Percentiles rank a stretch among this genome's conserved stretches.
Evolutionary conservation across 176 grass and related monocot species (phyloP).

Genomic region (Oryza rufipogon): DNA sequence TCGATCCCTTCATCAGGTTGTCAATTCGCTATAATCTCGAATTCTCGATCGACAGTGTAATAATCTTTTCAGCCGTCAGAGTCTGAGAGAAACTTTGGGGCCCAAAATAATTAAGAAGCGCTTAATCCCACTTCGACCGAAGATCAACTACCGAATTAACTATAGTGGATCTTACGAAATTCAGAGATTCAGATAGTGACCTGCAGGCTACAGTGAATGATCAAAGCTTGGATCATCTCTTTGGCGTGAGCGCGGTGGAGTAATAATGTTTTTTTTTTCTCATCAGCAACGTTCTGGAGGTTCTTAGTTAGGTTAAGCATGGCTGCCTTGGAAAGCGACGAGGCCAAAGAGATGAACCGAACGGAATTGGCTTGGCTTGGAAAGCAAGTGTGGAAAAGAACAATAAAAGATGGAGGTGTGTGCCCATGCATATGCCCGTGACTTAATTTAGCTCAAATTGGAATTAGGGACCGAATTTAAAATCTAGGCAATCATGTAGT

Average conservation of each 20-base stretch:
- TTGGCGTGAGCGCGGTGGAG: background rate
- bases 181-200: constrained; percentile 1
- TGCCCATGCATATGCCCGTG: constrained; percentile 29
- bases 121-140: constrained; percentile 22
- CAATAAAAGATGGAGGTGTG: constrained; percentile 21
- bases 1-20: background rate
- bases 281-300: constrained; percentile 33
- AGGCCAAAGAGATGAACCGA: constrained; percentile 18
- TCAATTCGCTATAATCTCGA: background rate
- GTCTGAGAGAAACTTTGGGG: background rate
- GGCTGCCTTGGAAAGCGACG: constrained; percentile 42
- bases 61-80: constrained; percentile 27
- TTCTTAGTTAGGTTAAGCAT: constrained; percentile 18
- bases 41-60: background rate
- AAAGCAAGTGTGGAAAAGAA: constrained; percentile 46
- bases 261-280: background rate
- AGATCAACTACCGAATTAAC: background rate
- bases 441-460: background rate
- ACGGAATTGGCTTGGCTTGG: constrained; percentile 44
- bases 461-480: background rate
- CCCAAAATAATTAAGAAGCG: background rate
- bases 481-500: background rate
- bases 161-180: background rate
- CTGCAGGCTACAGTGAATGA: background rate
- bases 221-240: constrained; percentile 6